Evolutionary conservation across 495 filamentous ascomycete species (phyloP), one percentile per base, ranked within the genome.

Genomic region (Xylaria bambusicola): DNA sequence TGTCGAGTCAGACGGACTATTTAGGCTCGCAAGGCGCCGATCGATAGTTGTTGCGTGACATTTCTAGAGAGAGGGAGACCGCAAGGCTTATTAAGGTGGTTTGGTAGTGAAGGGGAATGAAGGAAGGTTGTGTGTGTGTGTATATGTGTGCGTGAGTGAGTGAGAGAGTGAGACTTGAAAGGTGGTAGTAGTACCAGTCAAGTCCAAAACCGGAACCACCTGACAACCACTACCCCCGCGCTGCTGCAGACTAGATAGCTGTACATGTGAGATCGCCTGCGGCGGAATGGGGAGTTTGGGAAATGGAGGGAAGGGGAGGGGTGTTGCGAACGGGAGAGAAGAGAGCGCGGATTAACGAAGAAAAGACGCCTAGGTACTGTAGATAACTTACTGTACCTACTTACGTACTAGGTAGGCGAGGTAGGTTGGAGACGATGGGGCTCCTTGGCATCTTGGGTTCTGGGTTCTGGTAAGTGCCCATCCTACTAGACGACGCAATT

Each of bases 251-350:
- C 21, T 52, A 26, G 17, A 51, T 35, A 20, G 35, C 12, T 29
- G 50, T 40, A 53, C 50, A 51, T 51, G 48, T 53, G 50, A 41
- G 36, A 40, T 53, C 33, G 50, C 33, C 50, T 53, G 50, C 33
- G 36, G 50, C 33, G 50, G 50, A n/a, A 53, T 53, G 33, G 50
- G 20, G 50, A 52, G 35, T 51, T 21, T 10, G 1, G 46, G 46
- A 12, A 13, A 15, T n/a, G 36, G 36, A 8, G 13, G 36, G 12
- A 13, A 15, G 36, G 36, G 29, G 13, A 15, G 12, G 36, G 36
- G 12, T 6, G 36, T 10, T 38, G 36, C 36, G 36, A 38, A 38
- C 36, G 15, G 36, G 36, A 38, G 3, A 38, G 5, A 33, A 33
- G 29, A 15, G 7, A 38, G 36, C 36, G 6, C 15, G 12, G 12